Evolutionary conservation across 2,329 filamentous ascomycete species (phyloP).

Genomic region (Scedosporium minutisporum): DNA sequence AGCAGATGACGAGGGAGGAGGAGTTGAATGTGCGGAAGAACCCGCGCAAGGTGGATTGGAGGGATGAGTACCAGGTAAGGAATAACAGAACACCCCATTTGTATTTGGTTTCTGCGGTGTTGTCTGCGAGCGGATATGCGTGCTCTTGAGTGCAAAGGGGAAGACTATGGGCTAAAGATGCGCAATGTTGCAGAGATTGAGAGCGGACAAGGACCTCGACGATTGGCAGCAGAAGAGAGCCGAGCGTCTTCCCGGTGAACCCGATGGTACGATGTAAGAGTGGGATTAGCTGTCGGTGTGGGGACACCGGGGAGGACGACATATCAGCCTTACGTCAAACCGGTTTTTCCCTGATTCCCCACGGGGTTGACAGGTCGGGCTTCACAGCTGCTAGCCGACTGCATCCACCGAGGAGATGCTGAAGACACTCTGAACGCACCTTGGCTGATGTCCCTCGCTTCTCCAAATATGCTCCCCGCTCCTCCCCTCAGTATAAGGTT

Average conservation of each 20-base stretch:
- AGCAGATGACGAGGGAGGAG: slow-evolving; percentile 76
- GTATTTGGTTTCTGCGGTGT: slow-evolving; percentile 4
- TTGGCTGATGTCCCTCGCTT: not conserved
- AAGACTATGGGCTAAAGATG: not conserved
- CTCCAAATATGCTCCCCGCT: not conserved
- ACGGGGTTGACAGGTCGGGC: no score
- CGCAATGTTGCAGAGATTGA: slow-evolving; percentile 8
- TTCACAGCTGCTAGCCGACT: no score
- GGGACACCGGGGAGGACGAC: not conserved
- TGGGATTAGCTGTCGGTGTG: not conserved
- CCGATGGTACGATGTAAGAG: slow-evolving; percentile 63
- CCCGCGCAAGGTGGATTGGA: slow-evolving; percentile 64
- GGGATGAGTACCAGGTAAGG: slow-evolving; percentile 80
- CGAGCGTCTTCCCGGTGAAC: slow-evolving; percentile 79
- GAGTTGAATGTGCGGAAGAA: slow-evolving; percentile 69
- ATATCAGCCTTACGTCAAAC: not conserved
- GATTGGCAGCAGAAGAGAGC: slow-evolving; percentile 96
- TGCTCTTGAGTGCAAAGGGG: slow-evolving; percentile 45
- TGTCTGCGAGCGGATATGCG: not conserved
- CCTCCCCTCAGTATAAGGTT: not conserved
- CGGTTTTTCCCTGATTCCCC: not conserved
- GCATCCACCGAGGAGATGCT: not conserved
- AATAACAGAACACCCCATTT: not conserved
- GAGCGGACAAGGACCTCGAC: slow-evolving; percentile 72
- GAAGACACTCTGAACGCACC: not conserved